Evolutionary conservation across 78 protist species (phyloP).

Genomic region (Emiliania huxleyi): DNA sequence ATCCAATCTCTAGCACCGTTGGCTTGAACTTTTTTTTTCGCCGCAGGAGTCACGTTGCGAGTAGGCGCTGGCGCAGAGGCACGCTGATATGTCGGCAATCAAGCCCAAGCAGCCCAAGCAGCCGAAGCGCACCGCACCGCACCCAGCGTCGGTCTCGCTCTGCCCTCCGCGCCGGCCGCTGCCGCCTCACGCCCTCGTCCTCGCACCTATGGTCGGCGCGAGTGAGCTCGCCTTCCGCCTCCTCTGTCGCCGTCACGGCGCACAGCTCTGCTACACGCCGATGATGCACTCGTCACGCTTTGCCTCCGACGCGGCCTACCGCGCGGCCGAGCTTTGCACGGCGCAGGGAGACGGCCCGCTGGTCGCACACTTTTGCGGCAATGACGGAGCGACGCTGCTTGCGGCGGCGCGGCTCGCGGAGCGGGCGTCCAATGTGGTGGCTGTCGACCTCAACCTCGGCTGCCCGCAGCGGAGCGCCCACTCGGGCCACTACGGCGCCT

Average conservation of each 20-base stretch:
- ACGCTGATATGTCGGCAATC: too few relatives aligned
- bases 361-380: conserved; percentile 77
- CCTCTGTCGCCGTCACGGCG: conserved; percentile 28
- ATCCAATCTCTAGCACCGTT: too few relatives aligned
- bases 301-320: background rate
- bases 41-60: too few relatives aligned
- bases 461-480: conserved; percentile 40
- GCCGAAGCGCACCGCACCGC: background rate
- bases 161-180: background rate
- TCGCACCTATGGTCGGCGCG: conserved; percentile 69
- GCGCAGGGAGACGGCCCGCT: background rate
- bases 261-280: conserved; percentile 43
- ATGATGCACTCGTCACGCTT: conserved; percentile 13
- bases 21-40: too few relatives aligned
- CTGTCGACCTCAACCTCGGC: conserved; percentile 47
- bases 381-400: conserved; percentile 66
- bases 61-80: too few relatives aligned
- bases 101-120: too few relatives aligned
- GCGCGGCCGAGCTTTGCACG: background rate
- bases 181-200: conserved; percentile 1
- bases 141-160: background rate
- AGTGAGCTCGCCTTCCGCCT: conserved; percentile 60
- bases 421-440: conserved; percentile 15
- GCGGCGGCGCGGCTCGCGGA: conserved; percentile 45
- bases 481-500: conserved; percentile 7